These are phyloP conservation scores for Barbarea vulgaris DNA, from an alignment of 345 rosid genomes.

Conservation along the genomic window DNA sequence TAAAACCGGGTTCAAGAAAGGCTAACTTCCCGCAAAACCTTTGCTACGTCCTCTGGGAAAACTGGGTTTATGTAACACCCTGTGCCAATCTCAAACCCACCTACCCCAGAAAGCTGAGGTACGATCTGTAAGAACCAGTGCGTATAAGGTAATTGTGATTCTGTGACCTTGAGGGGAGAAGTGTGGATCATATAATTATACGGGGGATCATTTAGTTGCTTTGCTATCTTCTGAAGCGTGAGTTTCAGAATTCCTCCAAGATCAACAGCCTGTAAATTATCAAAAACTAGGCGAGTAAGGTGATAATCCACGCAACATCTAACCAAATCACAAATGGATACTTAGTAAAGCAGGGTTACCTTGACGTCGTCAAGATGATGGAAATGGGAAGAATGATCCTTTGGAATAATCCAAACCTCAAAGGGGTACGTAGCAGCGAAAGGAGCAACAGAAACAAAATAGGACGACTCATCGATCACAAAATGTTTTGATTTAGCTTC, in stretches of 20 bases:
- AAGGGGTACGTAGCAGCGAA: slow-evolving; percentile 71
- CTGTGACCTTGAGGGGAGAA: slow-evolving; percentile 54
- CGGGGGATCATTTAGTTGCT: slow-evolving; percentile 68
- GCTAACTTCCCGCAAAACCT: slow-evolving; percentile 66
- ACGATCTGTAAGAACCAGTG: slow-evolving; percentile 86
- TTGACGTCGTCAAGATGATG: slow-evolving; percentile 60
- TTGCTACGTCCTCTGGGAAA: slow-evolving; percentile 84
- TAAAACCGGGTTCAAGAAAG: slow-evolving; percentile 31
- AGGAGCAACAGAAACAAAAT: slow-evolving; percentile 69
- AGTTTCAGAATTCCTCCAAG: slow-evolving; percentile 73
- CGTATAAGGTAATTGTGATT: slow-evolving; percentile 47
- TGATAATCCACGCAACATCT: background rate
- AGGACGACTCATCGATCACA: slow-evolving; percentile 56
- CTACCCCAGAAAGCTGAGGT: slow-evolving; percentile 69
- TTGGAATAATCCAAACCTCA: slow-evolving; percentile 87
- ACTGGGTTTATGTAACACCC: slow-evolving; percentile 92
- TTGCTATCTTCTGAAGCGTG: slow-evolving; percentile 63
- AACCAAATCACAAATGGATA: slow-evolving; percentile 1
- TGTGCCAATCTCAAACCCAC: slow-evolving; percentile 78
- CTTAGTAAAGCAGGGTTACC: slow-evolving; percentile 39
- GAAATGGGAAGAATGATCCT: slow-evolving; percentile 68
- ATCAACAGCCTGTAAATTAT: slow-evolving; percentile 63
- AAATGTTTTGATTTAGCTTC: slow-evolving; percentile 55
- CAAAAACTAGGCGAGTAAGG: slow-evolving; percentile 6
- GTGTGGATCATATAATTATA: slow-evolving; percentile 91